These are phyloP conservation scores for Xylariaceae sp. DNA, from an alignment of 2,329 filamentous ascomycete species.

Conservation along the genomic window DNA sequence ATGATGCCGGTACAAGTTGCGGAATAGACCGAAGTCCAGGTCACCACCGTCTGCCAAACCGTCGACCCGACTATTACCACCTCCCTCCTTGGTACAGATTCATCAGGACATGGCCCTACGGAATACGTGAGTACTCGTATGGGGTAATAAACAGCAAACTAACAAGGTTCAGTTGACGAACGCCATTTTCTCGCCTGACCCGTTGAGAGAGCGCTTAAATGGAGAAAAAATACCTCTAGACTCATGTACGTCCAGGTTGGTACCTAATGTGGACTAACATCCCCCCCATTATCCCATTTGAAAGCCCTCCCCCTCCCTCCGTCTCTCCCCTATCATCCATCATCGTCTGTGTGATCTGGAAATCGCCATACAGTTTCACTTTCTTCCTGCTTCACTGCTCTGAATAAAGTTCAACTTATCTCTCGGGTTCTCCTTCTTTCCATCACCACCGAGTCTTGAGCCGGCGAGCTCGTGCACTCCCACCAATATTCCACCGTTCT, in stretches of 20 bases:
- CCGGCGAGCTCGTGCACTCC: conserved; percentile 11
- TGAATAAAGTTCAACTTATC: neutral
- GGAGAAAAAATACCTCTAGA: neutral
- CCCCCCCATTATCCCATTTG: neutral
- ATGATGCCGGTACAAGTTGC: neutral
- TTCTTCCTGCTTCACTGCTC: neutral
- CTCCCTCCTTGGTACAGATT: neutral
- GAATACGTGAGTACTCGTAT: conserved; percentile 1
- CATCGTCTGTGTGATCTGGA: neutral
- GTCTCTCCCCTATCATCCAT: neutral
- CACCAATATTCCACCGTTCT: neutral
- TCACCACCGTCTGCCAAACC: neutral
- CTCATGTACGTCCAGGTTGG: neutral
- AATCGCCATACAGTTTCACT: neutral
- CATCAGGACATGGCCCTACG: neutral
- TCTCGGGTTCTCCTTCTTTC: neutral
- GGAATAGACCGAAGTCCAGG: neutral
- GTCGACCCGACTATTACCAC: neutral
- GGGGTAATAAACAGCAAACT: neutral
- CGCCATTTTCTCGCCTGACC: neutral
- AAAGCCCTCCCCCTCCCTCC: neutral
- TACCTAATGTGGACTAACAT: neutral
- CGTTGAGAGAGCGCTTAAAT: neutral
- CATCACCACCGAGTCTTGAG: conserved; percentile 4
- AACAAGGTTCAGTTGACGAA: neutral